phyloP scores from a whole-genome alignment of 495 filamentous ascomycete species.

The Penicillium parvum region DNA sequence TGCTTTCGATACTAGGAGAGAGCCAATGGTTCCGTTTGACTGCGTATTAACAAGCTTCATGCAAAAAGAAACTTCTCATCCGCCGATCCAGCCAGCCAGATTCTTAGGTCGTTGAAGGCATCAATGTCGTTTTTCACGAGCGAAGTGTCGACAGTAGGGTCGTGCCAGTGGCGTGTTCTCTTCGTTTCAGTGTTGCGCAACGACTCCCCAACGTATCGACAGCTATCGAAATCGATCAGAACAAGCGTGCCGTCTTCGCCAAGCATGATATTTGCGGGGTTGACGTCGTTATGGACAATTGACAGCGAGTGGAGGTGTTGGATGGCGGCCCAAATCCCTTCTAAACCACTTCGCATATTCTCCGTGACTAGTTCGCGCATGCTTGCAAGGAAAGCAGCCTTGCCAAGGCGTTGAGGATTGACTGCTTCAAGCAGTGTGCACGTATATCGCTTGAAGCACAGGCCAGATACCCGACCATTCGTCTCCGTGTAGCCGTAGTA shows the following conservation, averaged over 20 bases:
- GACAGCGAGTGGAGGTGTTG: conserved; percentile 34
- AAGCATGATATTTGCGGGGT: conserved; percentile 37
- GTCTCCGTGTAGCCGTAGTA: conserved; percentile 32
- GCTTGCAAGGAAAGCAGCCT: conserved; percentile 18
- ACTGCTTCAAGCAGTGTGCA: conserved; percentile 29
- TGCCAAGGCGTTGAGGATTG: conserved; percentile 15
- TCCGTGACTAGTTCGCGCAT: conserved; percentile 12
- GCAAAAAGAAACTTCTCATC: neutral
- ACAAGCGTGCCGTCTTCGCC: conserved; percentile 28
- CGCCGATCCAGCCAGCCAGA: conserved; percentile 10
- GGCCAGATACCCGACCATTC: conserved; percentile 30
- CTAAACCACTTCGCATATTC: conserved; percentile 16
- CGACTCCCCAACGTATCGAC: conserved; percentile 19
- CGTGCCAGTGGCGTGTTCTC: conserved; percentile 22
- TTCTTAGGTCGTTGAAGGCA: conserved; percentile 13
- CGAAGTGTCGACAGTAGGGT: conserved; percentile 14
- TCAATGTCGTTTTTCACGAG: conserved; percentile 20
- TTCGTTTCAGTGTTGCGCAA: conserved; percentile 19
- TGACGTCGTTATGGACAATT: conserved; percentile 38
- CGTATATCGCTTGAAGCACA: conserved; percentile 37
- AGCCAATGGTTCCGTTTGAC: too few relatives aligned
- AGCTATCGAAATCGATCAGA: conserved; percentile 42
- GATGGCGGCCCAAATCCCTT: conserved; percentile 29
- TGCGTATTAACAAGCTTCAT: too few relatives aligned
- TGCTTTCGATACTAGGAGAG: too few relatives aligned